Conservation (phyloP, 2,329 filamentous ascomycete genomes). For the Paecilomyces sp. region DNA sequence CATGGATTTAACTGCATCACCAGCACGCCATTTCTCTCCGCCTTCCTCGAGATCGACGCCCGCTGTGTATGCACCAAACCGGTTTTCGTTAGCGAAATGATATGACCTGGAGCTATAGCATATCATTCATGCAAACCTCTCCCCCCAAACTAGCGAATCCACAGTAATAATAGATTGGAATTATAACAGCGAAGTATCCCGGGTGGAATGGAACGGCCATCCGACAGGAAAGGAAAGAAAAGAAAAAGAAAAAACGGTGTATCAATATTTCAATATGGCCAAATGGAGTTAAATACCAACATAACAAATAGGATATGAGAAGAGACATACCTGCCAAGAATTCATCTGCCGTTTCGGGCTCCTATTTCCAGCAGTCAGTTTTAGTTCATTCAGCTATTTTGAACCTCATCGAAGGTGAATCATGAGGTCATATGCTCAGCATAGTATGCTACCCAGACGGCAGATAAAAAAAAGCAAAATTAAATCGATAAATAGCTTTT, state of each 20-base stretch:
- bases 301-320: neutral
- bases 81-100: neutral
- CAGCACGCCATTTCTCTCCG: conserved; percentile 67
- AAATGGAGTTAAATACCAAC: neutral
- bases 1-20: conserved; percentile 59
- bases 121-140: neutral
- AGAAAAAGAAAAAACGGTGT: conserved; percentile 1
- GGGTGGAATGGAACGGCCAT: neutral
- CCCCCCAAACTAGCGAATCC: too few relatives aligned
- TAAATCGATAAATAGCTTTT: too few relatives aligned
- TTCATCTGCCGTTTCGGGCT: conserved; percentile 58
- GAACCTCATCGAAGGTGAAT: neutral
- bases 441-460: conserved; percentile 11
- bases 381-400: conserved; percentile 1
- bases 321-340: conserved; percentile 50
- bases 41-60: conserved; percentile 65
- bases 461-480: neutral
- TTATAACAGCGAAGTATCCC: neutral
- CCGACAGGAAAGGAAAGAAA: neutral
- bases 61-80: conserved; percentile 32
- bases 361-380: conserved; percentile 24
- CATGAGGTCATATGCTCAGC: conserved; percentile 28
- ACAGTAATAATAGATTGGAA: neutral
- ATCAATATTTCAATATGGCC: neutral
- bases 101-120: neutral